These are phyloP conservation scores for Kodamaea anthophila DNA, from an alignment of 1,139 yeast genomes.

Conservation along the genomic window DNA sequence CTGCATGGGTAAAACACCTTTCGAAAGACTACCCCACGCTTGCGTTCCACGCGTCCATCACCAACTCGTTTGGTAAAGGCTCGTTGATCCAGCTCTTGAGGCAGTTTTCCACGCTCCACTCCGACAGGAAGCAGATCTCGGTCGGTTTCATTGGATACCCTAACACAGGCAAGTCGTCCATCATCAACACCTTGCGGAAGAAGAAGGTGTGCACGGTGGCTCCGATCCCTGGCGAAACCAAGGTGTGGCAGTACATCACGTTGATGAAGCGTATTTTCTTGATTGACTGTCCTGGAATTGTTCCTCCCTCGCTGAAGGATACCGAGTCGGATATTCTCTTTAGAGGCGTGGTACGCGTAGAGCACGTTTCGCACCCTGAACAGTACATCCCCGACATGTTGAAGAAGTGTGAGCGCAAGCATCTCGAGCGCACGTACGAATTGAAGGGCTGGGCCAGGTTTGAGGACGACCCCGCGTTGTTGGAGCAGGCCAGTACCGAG, in stretches of 20 bases:
- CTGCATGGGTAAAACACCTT: conserved; percentile 96
- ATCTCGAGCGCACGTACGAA: conserved; percentile 93
- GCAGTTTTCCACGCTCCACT: conserved; percentile 85
- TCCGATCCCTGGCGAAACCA: conserved; percentile 98
- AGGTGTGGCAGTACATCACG: conserved; percentile 98
- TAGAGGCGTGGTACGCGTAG: conserved; percentile 97
- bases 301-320: conserved; percentile 89
- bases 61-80: conserved; percentile 96
- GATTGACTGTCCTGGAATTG: conserved; percentile 98
- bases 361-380: conserved; percentile 91
- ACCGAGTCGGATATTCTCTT: conserved; percentile 89
- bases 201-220: conserved; percentile 97
- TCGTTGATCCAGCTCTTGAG: conserved; percentile 87
- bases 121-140: conserved; percentile 91
- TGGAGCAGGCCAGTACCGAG: conserved; percentile 59
- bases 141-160: conserved; percentile 98
- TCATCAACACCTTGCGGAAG: conserved; percentile 85
- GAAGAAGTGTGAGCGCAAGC: conserved; percentile 80
- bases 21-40: conserved; percentile 90
- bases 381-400: conserved; percentile 89
- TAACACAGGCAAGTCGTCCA: conserved; percentile 93
- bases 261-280: conserved; percentile 91
- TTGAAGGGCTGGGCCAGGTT: conserved; percentile 77
- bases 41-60: conserved; percentile 97
- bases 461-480: conserved; percentile 33